Conservation (phyloP, 208 protist genomes). For the Naegleria fowleri region DNA sequence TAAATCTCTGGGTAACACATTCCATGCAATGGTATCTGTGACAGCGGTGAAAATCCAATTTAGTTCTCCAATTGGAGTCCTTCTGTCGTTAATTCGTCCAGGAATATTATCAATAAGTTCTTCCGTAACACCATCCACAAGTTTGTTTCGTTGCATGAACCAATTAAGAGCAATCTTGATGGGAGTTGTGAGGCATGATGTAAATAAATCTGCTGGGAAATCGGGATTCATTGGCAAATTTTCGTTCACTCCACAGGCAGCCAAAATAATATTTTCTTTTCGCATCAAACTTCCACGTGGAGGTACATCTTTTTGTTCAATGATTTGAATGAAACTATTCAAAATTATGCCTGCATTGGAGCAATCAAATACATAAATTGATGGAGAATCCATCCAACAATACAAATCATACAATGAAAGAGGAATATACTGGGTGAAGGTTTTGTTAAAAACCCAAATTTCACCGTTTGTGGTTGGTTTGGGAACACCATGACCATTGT, state of each 20-base stretch:
- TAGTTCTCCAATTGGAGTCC: constrained; percentile 89
- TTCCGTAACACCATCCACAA: constrained; percentile 8
- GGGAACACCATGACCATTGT: constrained; percentile 98
- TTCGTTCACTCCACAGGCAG: constrained; percentile 85
- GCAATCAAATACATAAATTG: constrained; percentile 97
- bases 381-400: constrained; percentile 25
- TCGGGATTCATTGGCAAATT: constrained; percentile 88
- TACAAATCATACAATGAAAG: constrained; percentile 23
- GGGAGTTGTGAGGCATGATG: constrained; percentile 96
- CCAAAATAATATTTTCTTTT: constrained; percentile 86
- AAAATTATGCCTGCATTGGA: constrained; percentile 75
- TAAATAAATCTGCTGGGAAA: constrained; percentile 97
- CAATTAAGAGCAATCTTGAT: constrained; percentile 89
- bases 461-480: constrained; percentile 90
- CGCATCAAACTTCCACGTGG: neutral
- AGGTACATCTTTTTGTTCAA: constrained; percentile 5
- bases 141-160: constrained; percentile 72
- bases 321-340: constrained; percentile 3
- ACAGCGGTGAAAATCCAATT: constrained; percentile 98
- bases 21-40: constrained; percentile 98
- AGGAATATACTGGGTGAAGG: constrained; percentile 34
- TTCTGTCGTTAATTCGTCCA: constrained; percentile 66
- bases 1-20: constrained; percentile 64
- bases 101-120: constrained; percentile 69
- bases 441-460: constrained; percentile 96